Evolutionary conservation across 345 rosid species (phyloP).

Genomic region (Salix udensis): DNA sequence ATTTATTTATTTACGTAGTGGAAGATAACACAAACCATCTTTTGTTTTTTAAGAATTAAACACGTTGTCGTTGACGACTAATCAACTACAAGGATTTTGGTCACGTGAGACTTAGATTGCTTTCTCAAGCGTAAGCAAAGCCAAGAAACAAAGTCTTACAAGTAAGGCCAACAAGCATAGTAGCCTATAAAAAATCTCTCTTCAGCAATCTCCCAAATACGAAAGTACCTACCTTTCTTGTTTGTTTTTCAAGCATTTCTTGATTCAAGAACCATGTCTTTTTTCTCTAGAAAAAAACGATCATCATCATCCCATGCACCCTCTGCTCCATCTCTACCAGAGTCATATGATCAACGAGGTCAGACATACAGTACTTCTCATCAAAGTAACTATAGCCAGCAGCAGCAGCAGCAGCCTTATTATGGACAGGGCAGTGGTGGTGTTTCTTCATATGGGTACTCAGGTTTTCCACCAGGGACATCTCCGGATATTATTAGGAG

Average conservation of each 20-base stretch:
- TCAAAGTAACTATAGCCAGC: slow-evolving; percentile 8
- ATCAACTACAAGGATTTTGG: no score
- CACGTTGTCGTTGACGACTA: no score
- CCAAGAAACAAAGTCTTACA: background rate
- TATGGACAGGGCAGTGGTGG: slow-evolving; percentile 15
- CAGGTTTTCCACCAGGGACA: slow-evolving; percentile 50
- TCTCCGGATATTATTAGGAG: slow-evolving; percentile 48
- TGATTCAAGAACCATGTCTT: background rate
- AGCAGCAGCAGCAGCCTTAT: slow-evolving; percentile 10
- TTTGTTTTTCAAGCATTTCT: background rate
- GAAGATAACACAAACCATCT: no score
- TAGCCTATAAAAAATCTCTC: background rate
- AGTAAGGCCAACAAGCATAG: background rate
- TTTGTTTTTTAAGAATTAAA: no score
- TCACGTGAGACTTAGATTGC: background rate
- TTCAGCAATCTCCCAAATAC: background rate
- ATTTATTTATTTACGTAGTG: no score
- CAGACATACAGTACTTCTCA: background rate
- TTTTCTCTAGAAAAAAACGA: background rate
- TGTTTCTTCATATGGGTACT: slow-evolving; percentile 13
- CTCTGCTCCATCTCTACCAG: slow-evolving; percentile 48
- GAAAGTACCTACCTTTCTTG: background rate
- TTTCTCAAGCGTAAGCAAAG: background rate
- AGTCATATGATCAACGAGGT: slow-evolving; percentile 16
- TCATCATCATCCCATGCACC: slow-evolving; percentile 27